Base-by-base conservation (phyloP, 768 basidiomycete genomes). In the Glaciozyma antarctica region DNA sequence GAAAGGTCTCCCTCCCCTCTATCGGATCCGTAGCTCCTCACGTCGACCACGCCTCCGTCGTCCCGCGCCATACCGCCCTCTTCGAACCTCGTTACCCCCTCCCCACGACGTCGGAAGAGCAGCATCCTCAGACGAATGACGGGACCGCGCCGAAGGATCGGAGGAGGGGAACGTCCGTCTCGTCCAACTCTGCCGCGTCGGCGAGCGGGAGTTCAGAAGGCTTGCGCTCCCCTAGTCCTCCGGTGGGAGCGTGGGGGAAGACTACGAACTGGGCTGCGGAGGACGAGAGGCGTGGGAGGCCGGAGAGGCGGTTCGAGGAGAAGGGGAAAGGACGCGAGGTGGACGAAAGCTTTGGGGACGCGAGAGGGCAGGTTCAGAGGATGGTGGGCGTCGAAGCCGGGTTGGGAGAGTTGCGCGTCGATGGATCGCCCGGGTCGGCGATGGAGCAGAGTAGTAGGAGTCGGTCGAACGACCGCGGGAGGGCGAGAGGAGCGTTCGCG, bases 331-430 rank as follows among this genome's bases (percentile, higher is more conserved):
- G 49, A 5, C 47, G 64, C 9, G 64, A 63, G 24, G 15, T 66
- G 12, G 69, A 70, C 45, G 65, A 66, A 45, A 41, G 62, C 12
- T 60, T 64, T 1, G 63, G 56, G 30, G 69, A 70, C 45, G 60
- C 26, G 15, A 22, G 22, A 34, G 8, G 17, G 28, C n/a, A 24
- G 28, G 48, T 9, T 28, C 7, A 19, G 41, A 28, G 45, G 48
- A 64, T 70, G 62, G 44, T 44, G n/a, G 69, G 69, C 32, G 69
- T 70, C 51, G 65, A 66, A 32, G 49, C 62, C 15, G 69, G 69
- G 16, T 26, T 70, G 34, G 28, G 57, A 41, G 69, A 70, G 43
- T 26, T 70, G 9, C 43, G 69, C 47, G 62, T 70, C 43, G 57
- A 17, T n/a, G 57, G 45, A 43, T 43, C n/a, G 43, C 38, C 22